Evolutionary conservation across 371 early-diverging fungal species (phyloP).

Genomic region (Mucor indicus): DNA sequence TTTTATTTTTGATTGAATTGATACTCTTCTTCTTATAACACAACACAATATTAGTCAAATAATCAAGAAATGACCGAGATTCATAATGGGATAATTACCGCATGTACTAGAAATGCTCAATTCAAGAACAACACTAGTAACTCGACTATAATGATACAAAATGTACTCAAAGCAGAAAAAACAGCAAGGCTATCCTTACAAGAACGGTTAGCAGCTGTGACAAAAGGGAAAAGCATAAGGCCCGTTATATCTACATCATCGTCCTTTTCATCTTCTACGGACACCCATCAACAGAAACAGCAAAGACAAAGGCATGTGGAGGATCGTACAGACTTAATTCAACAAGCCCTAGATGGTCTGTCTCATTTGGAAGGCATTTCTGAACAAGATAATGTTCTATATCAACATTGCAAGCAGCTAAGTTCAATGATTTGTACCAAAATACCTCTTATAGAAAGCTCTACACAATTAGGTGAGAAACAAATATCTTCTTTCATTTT

Average conservation of each 20-base stretch:
- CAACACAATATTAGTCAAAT: too few relatives aligned
- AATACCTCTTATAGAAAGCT: slow-evolving; percentile 29
- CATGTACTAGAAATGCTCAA: slow-evolving; percentile 70
- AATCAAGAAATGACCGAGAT: slow-evolving; percentile 66
- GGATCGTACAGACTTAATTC: slow-evolving; percentile 2
- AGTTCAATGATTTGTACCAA: slow-evolving; percentile 28
- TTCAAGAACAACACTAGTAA: too few relatives aligned
- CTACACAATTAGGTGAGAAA: slow-evolving; percentile 44
- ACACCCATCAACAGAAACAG: not conserved
- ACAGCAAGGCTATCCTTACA: slow-evolving; percentile 36
- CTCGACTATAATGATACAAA: too few relatives aligned
- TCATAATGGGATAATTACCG: slow-evolving; percentile 66
- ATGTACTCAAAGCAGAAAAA: not conserved
- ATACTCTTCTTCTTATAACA: too few relatives aligned
- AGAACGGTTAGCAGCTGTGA: slow-evolving; percentile 31
- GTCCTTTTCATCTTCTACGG: slow-evolving; percentile 19
- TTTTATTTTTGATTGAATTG: too few relatives aligned
- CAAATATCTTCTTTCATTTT: too few relatives aligned
- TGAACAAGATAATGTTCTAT: not conserved
- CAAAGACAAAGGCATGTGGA: too few relatives aligned
- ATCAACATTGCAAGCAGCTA: slow-evolving; percentile 24
- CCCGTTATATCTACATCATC: too few relatives aligned
- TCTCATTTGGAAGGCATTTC: not conserved
- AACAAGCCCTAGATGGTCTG: slow-evolving; percentile 3
- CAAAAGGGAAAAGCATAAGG: slow-evolving; percentile 9